Evolutionary conservation across 805 yeast species (phyloP).

Genomic region (Candida tallmaniae): DNA sequence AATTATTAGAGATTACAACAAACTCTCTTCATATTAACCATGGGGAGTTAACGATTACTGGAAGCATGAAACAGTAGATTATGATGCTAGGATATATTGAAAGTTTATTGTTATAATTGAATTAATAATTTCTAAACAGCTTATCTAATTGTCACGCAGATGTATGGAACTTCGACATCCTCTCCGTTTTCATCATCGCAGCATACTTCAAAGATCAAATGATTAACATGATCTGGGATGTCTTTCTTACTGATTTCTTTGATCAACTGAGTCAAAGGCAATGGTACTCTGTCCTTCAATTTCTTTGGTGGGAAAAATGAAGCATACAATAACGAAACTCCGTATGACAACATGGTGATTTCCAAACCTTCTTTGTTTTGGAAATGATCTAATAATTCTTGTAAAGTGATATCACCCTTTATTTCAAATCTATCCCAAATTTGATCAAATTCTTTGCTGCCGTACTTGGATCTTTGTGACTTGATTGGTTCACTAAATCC

Average conservation of each 20-base stretch:
- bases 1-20: slow-evolving; percentile 58
- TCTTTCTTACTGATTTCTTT: slow-evolving; percentile 84
- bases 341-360: slow-evolving; percentile 87
- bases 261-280: slow-evolving; percentile 70
- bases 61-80: neutral
- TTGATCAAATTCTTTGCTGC: slow-evolving; percentile 71
- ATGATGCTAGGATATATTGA: too few species aligned
- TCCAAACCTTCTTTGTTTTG: slow-evolving; percentile 79
- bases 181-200: slow-evolving; percentile 91
- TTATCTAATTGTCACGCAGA: slow-evolving; percentile 43
- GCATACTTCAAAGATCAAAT: slow-evolving; percentile 83
- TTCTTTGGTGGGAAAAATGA: slow-evolving; percentile 92
- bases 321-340: slow-evolving; percentile 85
- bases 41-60: slow-evolving; percentile 35
- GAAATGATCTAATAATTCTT: slow-evolving; percentile 70
- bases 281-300: slow-evolving; percentile 65
- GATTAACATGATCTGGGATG: slow-evolving; percentile 65
- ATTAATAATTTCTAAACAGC: too few species aligned
- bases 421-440: slow-evolving; percentile 95
- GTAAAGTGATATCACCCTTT: slow-evolving; percentile 69
- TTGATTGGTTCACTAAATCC: slow-evolving; percentile 96
- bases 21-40: slow-evolving; percentile 43
- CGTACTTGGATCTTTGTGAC: slow-evolving; percentile 78
- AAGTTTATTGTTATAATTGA: neutral
- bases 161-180: slow-evolving; percentile 92